Evolutionary conservation across 805 yeast species (phyloP).

Genomic region (Saturnispora serradocipensis): DNA sequence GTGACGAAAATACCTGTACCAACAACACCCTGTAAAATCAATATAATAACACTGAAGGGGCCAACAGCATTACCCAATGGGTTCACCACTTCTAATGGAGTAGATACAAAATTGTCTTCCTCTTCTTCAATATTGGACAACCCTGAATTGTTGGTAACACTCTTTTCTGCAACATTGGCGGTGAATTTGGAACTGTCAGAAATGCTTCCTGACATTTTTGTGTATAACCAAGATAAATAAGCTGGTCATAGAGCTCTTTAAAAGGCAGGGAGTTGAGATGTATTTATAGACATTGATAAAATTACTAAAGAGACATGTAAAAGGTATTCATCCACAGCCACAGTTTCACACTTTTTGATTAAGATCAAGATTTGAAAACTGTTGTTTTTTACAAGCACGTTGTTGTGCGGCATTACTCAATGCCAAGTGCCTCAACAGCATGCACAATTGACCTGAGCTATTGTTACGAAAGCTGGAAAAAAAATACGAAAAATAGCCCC

Average conservation of each 20-base stretch:
- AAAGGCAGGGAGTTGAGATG: neutral
- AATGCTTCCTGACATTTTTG: neutral
- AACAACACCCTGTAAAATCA: slow-evolving; percentile 58
- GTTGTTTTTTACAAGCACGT: neutral
- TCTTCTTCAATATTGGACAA: neutral
- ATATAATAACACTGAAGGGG: slow-evolving; percentile 40
- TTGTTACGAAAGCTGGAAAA: neutral
- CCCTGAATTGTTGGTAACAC: neutral
- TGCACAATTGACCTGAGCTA: neutral
- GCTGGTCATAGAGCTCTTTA: too few relatives aligned
- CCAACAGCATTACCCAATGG: slow-evolving; percentile 31
- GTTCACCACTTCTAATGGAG: slow-evolving; percentile 31
- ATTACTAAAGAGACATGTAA: neutral
- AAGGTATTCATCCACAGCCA: neutral
- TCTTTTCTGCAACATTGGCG: neutral
- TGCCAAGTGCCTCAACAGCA: neutral
- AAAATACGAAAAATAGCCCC: neutral
- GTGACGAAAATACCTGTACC: slow-evolving; percentile 75
- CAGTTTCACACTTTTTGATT: neutral
- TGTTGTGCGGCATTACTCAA: neutral
- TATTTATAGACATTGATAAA: neutral
- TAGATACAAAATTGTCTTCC: slow-evolving; percentile 26
- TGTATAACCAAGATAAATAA: neutral
- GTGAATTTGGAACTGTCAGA: neutral
- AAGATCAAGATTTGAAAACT: neutral